phyloP scores from a whole-genome alignment of 192 early-diverging fungal species.

The Paraglomus occultum region DNA sequence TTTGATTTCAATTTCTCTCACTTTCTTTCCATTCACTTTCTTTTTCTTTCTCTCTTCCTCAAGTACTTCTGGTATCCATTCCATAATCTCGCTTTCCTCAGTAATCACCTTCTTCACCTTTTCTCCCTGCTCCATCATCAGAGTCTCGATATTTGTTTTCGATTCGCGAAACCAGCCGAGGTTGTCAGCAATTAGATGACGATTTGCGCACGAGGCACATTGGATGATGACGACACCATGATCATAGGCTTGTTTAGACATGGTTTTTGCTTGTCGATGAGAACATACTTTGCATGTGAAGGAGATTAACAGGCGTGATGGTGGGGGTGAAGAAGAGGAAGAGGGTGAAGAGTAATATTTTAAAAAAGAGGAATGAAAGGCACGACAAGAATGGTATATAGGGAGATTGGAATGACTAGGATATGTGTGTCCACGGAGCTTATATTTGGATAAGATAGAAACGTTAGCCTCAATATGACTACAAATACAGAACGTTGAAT shows the following conservation, averaged over 20 bases:
- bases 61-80: conserved; percentile 54
- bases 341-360: too few relatives aligned
- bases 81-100: conserved; percentile 44
- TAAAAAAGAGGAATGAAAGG: too few relatives aligned
- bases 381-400: too few relatives aligned
- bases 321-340: too few relatives aligned
- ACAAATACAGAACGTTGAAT: too few relatives aligned
- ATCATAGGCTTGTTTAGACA: conserved; percentile 88
- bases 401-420: too few relatives aligned
- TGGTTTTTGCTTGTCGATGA: conserved; percentile 79
- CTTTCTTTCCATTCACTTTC: conserved; percentile 32
- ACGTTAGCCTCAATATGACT: too few relatives aligned
- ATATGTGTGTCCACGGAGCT: too few relatives aligned
- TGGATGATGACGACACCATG: conserved; percentile 93
- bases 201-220: conserved; percentile 87
- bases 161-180: conserved; percentile 88
- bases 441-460: too few relatives aligned
- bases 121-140: conserved; percentile 77
- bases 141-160: conserved; percentile 74
- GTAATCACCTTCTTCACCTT: conserved; percentile 38
- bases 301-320: conserved; percentile 68
- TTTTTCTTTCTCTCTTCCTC: conserved; percentile 43
- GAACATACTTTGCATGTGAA: conserved; percentile 96
- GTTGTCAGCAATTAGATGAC: conserved; percentile 97
- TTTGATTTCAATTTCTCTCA: neutral